phyloP scores from a whole-genome alignment of 139 green algal species.

The Chlorokybus atmophyticus region DNA sequence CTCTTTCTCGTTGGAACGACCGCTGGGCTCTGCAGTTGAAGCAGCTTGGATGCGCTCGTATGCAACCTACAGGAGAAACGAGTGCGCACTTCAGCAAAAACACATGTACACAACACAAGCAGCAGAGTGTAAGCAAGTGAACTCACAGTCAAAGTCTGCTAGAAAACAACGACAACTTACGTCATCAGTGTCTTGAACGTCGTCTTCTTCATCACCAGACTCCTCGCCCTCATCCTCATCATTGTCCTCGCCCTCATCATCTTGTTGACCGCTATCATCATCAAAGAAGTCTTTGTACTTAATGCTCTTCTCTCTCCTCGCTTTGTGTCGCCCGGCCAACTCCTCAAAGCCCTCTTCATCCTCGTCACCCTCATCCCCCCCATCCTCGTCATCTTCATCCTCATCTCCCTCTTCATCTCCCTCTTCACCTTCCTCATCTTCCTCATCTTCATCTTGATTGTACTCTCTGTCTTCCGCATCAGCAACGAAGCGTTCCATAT shows the following conservation, averaged over 20 bases:
- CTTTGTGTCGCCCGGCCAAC: not conserved
- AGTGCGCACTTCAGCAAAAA: no score
- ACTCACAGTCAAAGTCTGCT: no score
- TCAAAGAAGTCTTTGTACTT: not conserved
- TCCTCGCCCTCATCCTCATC: slow-evolving; percentile 4
- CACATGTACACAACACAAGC: no score
- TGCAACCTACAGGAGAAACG: no score
- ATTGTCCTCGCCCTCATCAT: slow-evolving; percentile 20
- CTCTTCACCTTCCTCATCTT: slow-evolving; percentile 7
- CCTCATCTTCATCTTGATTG: slow-evolving; percentile 8
- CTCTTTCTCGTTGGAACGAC: no score
- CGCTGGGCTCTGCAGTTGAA: no score
- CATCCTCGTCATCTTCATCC: slow-evolving; percentile 4
- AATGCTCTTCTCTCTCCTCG: not conserved
- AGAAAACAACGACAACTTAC: no score
- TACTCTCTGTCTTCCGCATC: not conserved
- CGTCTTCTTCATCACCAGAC: no score
- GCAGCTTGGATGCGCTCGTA: no score
- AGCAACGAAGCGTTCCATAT: not conserved
- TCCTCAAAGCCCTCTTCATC: slow-evolving; percentile 9
- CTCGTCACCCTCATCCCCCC: slow-evolving; percentile 6
- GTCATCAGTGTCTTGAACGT: no score
- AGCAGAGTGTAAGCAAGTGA: no score
- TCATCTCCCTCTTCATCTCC: slow-evolving; percentile 8
- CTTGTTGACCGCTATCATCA: not conserved